Conservation (phyloP, 2,329 filamentous ascomycete species). For the Septoria linicola region DNA sequence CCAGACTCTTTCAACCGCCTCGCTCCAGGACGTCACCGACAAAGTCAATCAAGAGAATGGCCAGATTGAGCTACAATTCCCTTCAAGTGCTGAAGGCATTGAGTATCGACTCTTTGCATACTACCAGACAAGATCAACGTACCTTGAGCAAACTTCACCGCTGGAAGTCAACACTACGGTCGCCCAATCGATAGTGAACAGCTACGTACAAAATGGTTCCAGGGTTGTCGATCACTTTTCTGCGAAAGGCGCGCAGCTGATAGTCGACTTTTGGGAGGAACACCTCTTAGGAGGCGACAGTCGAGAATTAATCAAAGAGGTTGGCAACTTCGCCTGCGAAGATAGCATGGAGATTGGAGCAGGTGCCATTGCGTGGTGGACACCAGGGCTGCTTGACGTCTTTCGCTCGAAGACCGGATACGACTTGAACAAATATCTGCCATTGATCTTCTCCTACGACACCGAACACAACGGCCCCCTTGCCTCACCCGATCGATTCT, state of each 20-base stretch:
- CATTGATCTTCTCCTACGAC: slow-evolving; percentile 33
- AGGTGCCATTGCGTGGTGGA: slow-evolving; percentile 31
- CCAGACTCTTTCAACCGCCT: slow-evolving; percentile 25
- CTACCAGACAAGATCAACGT: slow-evolving; percentile 34
- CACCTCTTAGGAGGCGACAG: slow-evolving; percentile 32
- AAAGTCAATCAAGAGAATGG: slow-evolving; percentile 29
- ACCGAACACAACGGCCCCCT: slow-evolving; percentile 25
- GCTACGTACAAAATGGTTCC: slow-evolving; percentile 37
- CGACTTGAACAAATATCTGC: slow-evolving; percentile 35
- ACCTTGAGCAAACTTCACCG: slow-evolving; percentile 36
- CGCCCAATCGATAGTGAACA: slow-evolving; percentile 26
- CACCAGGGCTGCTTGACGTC: slow-evolving; percentile 26
- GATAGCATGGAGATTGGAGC: slow-evolving; percentile 38
- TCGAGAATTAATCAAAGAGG: slow-evolving; percentile 26
- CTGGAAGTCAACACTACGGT: slow-evolving; percentile 27
- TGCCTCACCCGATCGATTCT: slow-evolving; percentile 26
- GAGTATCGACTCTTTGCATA: slow-evolving; percentile 35
- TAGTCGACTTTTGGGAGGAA: slow-evolving; percentile 39
- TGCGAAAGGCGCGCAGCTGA: slow-evolving; percentile 28
- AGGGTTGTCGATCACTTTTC: slow-evolving; percentile 40
- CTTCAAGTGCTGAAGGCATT: slow-evolving; percentile 22
- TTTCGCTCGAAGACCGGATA: slow-evolving; percentile 35
- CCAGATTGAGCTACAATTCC: slow-evolving; percentile 29
- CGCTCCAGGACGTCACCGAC: slow-evolving; percentile 34
- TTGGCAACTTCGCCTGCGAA: slow-evolving; percentile 41